phyloP scores from a whole-genome alignment of 2,329 filamentous ascomycete species.

The Sporothrix pallida region DNA sequence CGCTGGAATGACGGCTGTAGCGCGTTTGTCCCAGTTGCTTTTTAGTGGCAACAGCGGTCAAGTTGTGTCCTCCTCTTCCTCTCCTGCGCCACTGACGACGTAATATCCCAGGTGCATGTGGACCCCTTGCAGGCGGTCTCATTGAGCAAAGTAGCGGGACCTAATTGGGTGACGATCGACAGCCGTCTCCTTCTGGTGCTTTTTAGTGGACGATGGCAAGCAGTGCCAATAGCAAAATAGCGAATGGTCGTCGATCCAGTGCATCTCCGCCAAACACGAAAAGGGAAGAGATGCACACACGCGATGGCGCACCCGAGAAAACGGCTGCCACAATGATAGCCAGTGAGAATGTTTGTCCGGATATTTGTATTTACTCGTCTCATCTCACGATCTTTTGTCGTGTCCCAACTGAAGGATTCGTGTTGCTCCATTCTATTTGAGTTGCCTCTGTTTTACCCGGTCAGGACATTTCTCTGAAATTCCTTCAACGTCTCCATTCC shows the following conservation, averaged over 20 bases:
- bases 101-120: slow-evolving; percentile 22
- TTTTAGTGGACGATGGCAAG: no score
- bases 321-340: background rate
- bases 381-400: background rate
- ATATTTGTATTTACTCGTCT: background rate
- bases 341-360: background rate
- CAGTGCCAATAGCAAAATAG: no score
- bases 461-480: background rate
- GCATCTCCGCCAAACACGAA: background rate
- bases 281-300: background rate
- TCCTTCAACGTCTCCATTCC: background rate
- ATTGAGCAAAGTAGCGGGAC: background rate
- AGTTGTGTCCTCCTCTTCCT: background rate
- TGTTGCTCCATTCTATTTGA: background rate
- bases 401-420: background rate
- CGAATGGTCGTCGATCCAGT: background rate
- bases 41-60: background rate
- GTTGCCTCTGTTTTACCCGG: background rate
- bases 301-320: background rate
- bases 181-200: no score
- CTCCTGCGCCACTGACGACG: slow-evolving; percentile 32
- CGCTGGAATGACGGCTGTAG: slow-evolving; percentile 24
- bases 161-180: slow-evolving; percentile 10
- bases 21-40: background rate
- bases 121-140: background rate